Base-by-base conservation (phyloP, 495 filamentous ascomycete genomes). In the Lophium mytilinum region DNA sequence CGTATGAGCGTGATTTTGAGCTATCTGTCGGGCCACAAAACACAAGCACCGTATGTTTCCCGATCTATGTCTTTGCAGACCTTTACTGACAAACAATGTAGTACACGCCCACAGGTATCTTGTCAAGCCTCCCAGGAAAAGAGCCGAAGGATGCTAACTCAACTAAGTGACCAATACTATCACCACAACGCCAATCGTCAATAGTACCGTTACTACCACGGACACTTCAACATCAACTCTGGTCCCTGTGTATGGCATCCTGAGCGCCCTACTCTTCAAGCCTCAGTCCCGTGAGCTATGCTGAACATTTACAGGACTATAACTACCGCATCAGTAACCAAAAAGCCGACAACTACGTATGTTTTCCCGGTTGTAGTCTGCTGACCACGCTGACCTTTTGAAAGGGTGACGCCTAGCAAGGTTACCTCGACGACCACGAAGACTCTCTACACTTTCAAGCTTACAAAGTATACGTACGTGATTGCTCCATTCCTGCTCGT, bases 1-100 rank as follows among this genome's bases (percentile, higher is more conserved):
- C 63, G 17, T 69, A 69, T 39, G 52, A 72, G 60, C 58, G 70
- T 40, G 68, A 71, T 46, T 72, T 72, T 59, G 52, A 34, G n/a
- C 61, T 72, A 10, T 49, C 41, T n/a, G 70, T 70, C 18, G 69
- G 66, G 19, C 62, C 68, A 1, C 69, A 68, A 52, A 47, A 53
- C 3, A 72, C 70, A 4, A 49, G 37, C 37, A 72, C 69, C 17
- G 62, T 64, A 51, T 42, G 45, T 52, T 49, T 30, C 46, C 57
- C 8, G 57, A 50, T 37, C 47, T 57, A 17, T 18, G 8, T 37
- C 15, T 37, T 1, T 17, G 33, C 21, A 37, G 37, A 35, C n/a
- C 51, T 3, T 48, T 49, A n/a, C 46, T 52, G 34, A 45, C 19
- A 19, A n/a, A 18, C 15, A 11, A 21, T 41, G 11, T 50, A 62